phyloP scores from a whole-genome alignment of 2,329 filamentous ascomycete species.

The Onygena corvina region DNA sequence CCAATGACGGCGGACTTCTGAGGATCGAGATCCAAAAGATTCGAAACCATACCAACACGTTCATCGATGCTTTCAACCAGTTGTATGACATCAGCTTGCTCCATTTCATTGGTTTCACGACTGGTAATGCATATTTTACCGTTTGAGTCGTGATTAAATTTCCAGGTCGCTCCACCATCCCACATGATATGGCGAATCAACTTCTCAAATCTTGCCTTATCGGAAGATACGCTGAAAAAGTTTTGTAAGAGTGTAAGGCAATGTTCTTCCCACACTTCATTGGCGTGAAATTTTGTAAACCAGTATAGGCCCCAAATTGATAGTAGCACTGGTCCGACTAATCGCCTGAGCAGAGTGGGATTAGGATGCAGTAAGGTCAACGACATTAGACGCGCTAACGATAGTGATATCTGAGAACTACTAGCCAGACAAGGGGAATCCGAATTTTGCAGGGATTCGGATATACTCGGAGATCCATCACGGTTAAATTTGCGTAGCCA shows the following conservation, averaged over 20 bases:
- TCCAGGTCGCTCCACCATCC: slow-evolving; percentile 30
- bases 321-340: slow-evolving; percentile 30
- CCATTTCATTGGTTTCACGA: slow-evolving; percentile 15
- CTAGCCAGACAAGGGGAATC: slow-evolving; percentile 18
- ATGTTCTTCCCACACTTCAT: slow-evolving; percentile 21
- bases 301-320: slow-evolving; percentile 34
- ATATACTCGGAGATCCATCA: slow-evolving; percentile 12
- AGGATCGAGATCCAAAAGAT: slow-evolving; percentile 29
- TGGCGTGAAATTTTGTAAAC: slow-evolving; percentile 25
- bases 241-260: slow-evolving; percentile 26
- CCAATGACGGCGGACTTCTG: slow-evolving; percentile 30
- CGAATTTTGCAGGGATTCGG: neutral
- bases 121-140: slow-evolving; percentile 22
- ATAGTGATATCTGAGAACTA: slow-evolving; percentile 21
- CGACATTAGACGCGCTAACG: slow-evolving; percentile 27
- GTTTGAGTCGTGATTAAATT: slow-evolving; percentile 21
- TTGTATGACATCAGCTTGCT: slow-evolving; percentile 22
- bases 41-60: slow-evolving; percentile 29
- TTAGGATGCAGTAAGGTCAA: slow-evolving; percentile 34
- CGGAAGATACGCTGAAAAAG: slow-evolving; percentile 33
- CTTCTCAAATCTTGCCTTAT: slow-evolving; percentile 26
- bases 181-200: slow-evolving; percentile 32
- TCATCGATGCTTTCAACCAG: slow-evolving; percentile 27
- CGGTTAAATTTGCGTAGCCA: slow-evolving; percentile 23
- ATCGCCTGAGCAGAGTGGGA: slow-evolving; percentile 32